phyloP scores from a whole-genome alignment of 495 filamentous ascomycete species.

The Cercophora newfieldiana region DNA sequence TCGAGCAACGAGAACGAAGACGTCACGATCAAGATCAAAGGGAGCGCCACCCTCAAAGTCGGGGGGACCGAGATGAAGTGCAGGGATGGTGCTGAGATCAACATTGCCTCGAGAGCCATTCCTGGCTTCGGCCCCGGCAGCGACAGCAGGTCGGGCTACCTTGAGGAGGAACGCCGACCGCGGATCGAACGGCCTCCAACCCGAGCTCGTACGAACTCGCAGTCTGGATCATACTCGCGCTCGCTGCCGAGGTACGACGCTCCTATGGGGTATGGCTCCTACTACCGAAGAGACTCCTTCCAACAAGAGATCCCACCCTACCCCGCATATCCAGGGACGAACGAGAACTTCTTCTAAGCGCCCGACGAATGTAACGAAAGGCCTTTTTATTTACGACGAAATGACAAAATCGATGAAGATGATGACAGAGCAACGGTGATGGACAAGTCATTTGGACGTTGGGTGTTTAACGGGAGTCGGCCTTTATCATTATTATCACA shows the following conservation, averaged over 20 bases:
- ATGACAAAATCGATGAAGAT: constrained; percentile 29
- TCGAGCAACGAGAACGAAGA: constrained; percentile 49
- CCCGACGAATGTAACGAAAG: neutral
- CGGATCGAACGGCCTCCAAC: constrained; percentile 42
- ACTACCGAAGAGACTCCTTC: constrained; percentile 10
- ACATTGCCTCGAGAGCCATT: constrained; percentile 39
- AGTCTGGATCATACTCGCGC: constrained; percentile 45
- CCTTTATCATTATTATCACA: constrained; percentile 15
- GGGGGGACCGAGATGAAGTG: constrained; percentile 54
- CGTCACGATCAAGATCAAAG: constrained; percentile 55
- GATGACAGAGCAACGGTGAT: constrained; percentile 20
- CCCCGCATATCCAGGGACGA: constrained; percentile 20
- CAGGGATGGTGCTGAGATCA: constrained; percentile 53
- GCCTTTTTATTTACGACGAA: constrained; percentile 16
- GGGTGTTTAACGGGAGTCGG: constrained; percentile 12
- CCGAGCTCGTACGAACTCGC: constrained; percentile 42
- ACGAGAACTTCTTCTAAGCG: constrained; percentile 7
- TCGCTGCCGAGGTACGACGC: constrained; percentile 27
- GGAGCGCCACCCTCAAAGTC: constrained; percentile 47
- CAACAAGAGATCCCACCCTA: constrained; percentile 17
- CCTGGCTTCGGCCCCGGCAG: constrained; percentile 36
- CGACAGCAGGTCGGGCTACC: constrained; percentile 40
- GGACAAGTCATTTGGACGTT: neutral
- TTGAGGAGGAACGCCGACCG: constrained; percentile 45
- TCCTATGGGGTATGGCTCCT: constrained; percentile 19